Evolutionary conservation across 352 stramenopile species (phyloP).

Genomic region (Phytophthora citrophthora): DNA sequence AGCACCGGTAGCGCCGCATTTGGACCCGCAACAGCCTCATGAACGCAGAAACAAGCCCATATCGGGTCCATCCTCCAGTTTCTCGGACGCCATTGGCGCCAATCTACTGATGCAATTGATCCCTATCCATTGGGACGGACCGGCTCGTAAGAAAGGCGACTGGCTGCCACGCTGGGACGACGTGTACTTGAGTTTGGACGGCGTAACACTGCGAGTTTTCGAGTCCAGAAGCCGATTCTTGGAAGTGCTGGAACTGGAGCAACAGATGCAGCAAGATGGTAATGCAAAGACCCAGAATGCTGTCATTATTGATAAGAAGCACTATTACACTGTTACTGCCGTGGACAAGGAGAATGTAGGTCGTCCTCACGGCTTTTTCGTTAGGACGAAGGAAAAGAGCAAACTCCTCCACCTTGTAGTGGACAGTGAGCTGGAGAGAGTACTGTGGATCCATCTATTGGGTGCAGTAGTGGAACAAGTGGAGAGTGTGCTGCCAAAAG

Average conservation of each 20-base stretch:
- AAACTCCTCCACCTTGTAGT: constrained; percentile 65
- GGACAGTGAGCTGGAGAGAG: constrained; percentile 76
- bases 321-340: constrained; percentile 59
- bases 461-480: constrained; percentile 67
- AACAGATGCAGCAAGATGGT: constrained; percentile 31
- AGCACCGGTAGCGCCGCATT: constrained; percentile 17
- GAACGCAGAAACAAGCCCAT: constrained; percentile 24
- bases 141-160: constrained; percentile 72
- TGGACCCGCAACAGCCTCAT: constrained; percentile 31
- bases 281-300: constrained; percentile 3
- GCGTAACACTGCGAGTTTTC: constrained; percentile 64
- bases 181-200: constrained; percentile 69
- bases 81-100: constrained; percentile 32
- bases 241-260: constrained; percentile 51
- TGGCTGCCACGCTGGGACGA: constrained; percentile 85
- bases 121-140: constrained; percentile 72
- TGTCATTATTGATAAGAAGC: constrained; percentile 40
- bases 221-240: constrained; percentile 68
- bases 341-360: constrained; percentile 68
- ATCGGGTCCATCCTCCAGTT: neutral
- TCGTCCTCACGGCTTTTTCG: constrained; percentile 58
- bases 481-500: constrained; percentile 43
- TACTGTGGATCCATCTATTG: constrained; percentile 81
- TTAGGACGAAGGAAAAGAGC: constrained; percentile 61
- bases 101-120: constrained; percentile 66